Evolutionary conservation across 768 basidiomycete genomes (phyloP), one percentile per base, ranked within the genome.

Genomic region (Coprinopsis cinerea): DNA sequence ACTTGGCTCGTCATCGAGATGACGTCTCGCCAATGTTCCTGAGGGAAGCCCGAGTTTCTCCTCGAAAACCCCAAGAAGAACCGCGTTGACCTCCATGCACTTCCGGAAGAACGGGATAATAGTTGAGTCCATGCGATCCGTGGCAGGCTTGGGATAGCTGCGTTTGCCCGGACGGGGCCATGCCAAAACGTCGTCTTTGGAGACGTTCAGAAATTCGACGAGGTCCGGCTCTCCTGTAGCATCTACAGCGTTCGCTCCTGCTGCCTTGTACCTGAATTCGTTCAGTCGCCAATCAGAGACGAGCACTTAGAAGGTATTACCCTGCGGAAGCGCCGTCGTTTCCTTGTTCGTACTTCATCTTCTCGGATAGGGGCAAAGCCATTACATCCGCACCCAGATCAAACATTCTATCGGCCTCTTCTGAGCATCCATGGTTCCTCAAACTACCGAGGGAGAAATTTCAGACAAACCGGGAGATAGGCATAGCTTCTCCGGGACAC

Each of bases 151-250:
- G 0, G 83, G 85, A 57, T 88, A 88, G 0, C 72, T 69, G 20
- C 82, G 73, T 20, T 78, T 74, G 4, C 68, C 71, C 18, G 73
- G 64, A 0, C 61, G 53, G 0, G 85, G 85, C 67, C 74, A 85
- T 0, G 79, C 74, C 0, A 87, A 59, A 0, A 73, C 81, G 54
- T 88, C 85, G 57, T 88, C 84, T 58, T 84, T 83, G 0, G 83
- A 69, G 26, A 86, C 62, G 56, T 85, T 85, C 51, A 86, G 68
- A 61, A 83, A 85, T 57, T 86, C 82, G 2, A 74, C 70, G 0
- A 71, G 72, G 57, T 86, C 84, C 15, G 61, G 56, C 41, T 72
- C 71, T 34, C 84, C 85, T 10, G 67, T 69, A 18, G 78, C 75
- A 57, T 87, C 82, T 3, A 80, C 76, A 1, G 79, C 81, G 51